These are phyloP conservation scores for Verticillium zaregamsianum DNA, from an alignment of 2,329 filamentous ascomycete genomes.

Conservation along the genomic window DNA sequence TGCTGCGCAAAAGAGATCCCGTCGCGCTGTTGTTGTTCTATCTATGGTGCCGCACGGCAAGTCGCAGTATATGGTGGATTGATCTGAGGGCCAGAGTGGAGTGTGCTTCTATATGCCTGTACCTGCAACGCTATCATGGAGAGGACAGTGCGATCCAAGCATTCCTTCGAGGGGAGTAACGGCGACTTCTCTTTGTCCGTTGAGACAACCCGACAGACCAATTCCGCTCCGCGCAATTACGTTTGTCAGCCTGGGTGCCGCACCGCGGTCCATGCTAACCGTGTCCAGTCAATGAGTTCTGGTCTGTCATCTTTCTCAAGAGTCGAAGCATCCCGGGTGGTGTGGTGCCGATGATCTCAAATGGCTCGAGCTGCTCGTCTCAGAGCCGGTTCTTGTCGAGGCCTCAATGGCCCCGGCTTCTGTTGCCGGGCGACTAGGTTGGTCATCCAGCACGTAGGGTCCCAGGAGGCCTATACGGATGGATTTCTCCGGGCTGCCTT, in stretches of 20 bases:
- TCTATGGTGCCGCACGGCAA: conserved; percentile 36
- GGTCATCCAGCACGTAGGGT: background rate
- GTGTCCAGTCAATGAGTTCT: background rate
- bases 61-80: conserved; percentile 39
- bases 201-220: background rate
- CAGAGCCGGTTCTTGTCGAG: conserved; percentile 19
- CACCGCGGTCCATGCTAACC: background rate
- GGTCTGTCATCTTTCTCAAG: background rate
- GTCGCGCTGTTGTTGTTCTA: conserved; percentile 34
- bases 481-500: background rate
- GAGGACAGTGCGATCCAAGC: conserved; percentile 19
- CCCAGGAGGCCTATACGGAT: background rate
- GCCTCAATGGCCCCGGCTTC: conserved; percentile 16
- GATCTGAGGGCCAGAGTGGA: conserved; percentile 35
- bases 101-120: conserved; percentile 34
- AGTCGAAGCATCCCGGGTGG: background rate
- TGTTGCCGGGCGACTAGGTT: background rate
- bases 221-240: background rate
- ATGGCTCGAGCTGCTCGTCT: conserved; percentile 13
- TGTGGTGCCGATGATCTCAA: conserved; percentile 2
- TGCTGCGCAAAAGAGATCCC: conserved; percentile 29
- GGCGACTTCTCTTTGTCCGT: background rate
- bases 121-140: conserved; percentile 26
- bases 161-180: conserved; percentile 20
- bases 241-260: background rate